Evolutionary conservation across 768 basidiomycete genomes (phyloP), one percentile per base, ranked within the genome.

Genomic region (Tricholomella constricta): DNA sequence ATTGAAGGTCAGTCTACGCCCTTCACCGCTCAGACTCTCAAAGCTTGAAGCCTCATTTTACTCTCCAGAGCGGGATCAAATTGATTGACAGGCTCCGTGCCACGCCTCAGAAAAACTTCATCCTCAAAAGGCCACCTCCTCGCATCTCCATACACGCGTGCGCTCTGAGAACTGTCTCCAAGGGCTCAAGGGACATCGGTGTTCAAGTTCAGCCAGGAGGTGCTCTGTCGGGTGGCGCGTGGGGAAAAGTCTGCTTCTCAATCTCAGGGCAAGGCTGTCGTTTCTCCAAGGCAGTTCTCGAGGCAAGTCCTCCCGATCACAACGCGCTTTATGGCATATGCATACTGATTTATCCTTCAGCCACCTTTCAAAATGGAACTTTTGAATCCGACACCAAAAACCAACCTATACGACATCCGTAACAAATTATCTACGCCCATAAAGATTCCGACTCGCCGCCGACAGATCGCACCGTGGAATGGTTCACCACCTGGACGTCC

Each of bases 401-500:
- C 23, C 36, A 36, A 38, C 35, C 45, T 55, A 54, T 38, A 54
- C 49, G 37, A 41, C 56, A 49, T 60, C 37, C 60, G 57, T 22
- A 63, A 54, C 41, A 57, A 61, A 56, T 65, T 69, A 40, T 72
- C 78, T 19, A 68, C 68, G 26, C 78, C 79, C 48, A 79, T 80
- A 63, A 74, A 74, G 51, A 80, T 80, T 51, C 78, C 78, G 15
- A 58, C 55, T 42, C 63, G 69, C 48, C 70, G 69, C 44, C 60
- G 68, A 55, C 57, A 63, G 42, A 52, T 51, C 47, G 35, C 55
- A 7, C 48, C 60, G 32, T 42, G 56, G 26, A 48, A 62, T n/a
- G 54, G 64, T 42, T 70, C 71, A 17, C 67, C 73, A 34, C 49
- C 57, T 36, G 59, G 61, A 41, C 64, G 68, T 36, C 58, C 72